These are phyloP conservation scores for Rhodotorula taiwanensis DNA, from an alignment of 768 basidiomycete genomes.

Conservation along the genomic window DNA sequence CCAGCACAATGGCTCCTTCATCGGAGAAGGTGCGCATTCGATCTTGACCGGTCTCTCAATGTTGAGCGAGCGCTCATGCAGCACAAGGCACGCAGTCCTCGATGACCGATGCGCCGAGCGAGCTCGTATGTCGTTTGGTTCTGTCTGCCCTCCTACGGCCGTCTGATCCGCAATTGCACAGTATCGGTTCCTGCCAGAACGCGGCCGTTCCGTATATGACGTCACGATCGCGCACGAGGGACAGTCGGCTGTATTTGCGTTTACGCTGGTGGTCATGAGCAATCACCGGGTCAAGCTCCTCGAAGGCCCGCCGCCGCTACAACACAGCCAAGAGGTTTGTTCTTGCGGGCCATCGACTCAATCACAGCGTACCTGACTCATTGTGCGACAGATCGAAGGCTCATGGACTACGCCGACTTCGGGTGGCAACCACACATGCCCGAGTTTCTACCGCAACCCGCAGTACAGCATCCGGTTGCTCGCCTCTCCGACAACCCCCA, in stretches of 20 bases:
- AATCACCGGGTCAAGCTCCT: conserved; percentile 43
- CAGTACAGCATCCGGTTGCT: conserved; percentile 66
- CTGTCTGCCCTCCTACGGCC: accelerated
- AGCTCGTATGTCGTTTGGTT: conserved; percentile 5
- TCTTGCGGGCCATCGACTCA: too few relatives aligned
- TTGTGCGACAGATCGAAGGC: conserved; percentile 59
- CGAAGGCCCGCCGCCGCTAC: conserved; percentile 31
- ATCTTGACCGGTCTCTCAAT: too few relatives aligned
- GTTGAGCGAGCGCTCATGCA: too few relatives aligned
- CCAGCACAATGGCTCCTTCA: too few relatives aligned
- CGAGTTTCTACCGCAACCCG: conserved; percentile 83
- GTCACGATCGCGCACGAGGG: conserved; percentile 68
- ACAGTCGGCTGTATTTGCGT: conserved; percentile 56
- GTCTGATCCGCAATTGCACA: not conserved
- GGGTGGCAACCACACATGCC: conserved; percentile 73
- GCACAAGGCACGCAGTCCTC: conserved; percentile 20
- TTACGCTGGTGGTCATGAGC: conserved; percentile 61
- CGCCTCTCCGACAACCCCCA: conserved; percentile 38
- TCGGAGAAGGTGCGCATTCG: too few relatives aligned
- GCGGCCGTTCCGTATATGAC: conserved; percentile 45
- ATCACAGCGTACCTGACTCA: not conserved
- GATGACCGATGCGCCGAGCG: conserved; percentile 11
- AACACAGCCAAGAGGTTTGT: conserved; percentile 41
- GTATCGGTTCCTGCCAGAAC: conserved; percentile 41
- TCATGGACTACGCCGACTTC: conserved; percentile 62